Evolutionary conservation across 2,329 filamentous ascomycete genomes (phyloP).

Genomic region (Colletotrichum viniferum): DNA sequence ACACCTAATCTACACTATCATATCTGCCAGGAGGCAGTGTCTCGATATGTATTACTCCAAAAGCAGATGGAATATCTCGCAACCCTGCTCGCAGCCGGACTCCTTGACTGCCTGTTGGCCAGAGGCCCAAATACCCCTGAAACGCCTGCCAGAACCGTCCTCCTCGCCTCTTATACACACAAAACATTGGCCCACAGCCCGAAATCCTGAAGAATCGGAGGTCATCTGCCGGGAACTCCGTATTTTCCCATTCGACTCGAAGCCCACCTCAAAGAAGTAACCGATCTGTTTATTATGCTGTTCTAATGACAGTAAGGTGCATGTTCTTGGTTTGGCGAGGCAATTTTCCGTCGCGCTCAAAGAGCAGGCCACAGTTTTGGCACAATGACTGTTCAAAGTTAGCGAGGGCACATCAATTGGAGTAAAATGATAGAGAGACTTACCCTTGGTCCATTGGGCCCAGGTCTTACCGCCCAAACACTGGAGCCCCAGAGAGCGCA

Average conservation of each 20-base stretch:
- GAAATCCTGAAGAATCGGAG: constrained; percentile 34
- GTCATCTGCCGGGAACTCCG: not conserved
- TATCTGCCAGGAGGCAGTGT: not conserved
- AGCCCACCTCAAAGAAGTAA: not conserved
- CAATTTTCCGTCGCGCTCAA: constrained; percentile 83
- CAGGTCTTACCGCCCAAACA: constrained; percentile 94
- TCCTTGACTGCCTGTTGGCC: constrained; percentile 16
- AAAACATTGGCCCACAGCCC: not conserved
- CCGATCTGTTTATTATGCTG: not conserved
- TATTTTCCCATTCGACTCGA: not conserved
- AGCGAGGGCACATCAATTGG: constrained; percentile 24
- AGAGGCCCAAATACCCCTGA: constrained; percentile 8
- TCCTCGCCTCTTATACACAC: constrained; percentile 11
- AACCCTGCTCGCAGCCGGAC: constrained; percentile 14
- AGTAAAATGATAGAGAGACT: constrained; percentile 37
- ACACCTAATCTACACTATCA: constrained; percentile 1
- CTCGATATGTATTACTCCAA: constrained; percentile 7
- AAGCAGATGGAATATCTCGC: constrained; percentile 18
- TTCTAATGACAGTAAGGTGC: constrained; percentile 19
- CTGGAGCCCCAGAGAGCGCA: constrained; percentile 87
- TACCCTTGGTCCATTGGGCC: constrained; percentile 82
- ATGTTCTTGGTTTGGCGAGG: constrained; percentile 47
- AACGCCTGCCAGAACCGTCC: constrained; percentile 11
- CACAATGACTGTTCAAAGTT: constrained; percentile 71
- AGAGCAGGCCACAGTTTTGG: constrained; percentile 90